Evolutionary conservation across 2,329 filamentous ascomycete species (phyloP).

Genomic region (Xylaria arbuscula): DNA sequence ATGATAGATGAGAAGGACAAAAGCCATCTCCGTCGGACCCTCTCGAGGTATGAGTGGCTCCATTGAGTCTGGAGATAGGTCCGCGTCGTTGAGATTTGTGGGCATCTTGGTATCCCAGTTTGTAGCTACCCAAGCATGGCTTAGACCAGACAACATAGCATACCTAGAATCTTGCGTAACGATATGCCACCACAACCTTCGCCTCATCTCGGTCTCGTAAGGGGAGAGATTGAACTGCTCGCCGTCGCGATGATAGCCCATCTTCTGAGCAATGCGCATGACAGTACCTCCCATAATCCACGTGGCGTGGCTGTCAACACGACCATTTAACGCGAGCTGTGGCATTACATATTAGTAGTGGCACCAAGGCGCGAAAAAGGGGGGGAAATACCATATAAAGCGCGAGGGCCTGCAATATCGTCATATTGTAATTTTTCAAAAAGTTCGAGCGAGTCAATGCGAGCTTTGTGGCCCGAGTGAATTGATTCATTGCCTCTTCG

Average conservation of each 20-base stretch:
- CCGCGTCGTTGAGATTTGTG: slow-evolving; percentile 48
- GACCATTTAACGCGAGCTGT: slow-evolving; percentile 36
- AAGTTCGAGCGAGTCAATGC: slow-evolving; percentile 48
- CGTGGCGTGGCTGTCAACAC: slow-evolving; percentile 39
- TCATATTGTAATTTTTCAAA: slow-evolving; percentile 48
- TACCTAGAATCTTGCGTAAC: slow-evolving; percentile 48
- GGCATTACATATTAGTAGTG: slow-evolving; percentile 11
- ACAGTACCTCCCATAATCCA: slow-evolving; percentile 52
- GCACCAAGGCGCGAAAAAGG: too few relatives aligned
- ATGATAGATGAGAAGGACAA: slow-evolving; percentile 38
- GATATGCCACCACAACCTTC: slow-evolving; percentile 58
- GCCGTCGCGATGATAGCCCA: slow-evolving; percentile 57
- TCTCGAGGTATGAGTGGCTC: slow-evolving; percentile 35
- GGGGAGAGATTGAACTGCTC: slow-evolving; percentile 50
- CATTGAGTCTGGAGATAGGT: slow-evolving; percentile 42
- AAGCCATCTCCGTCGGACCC: slow-evolving; percentile 43
- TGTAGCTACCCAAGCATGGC: slow-evolving; percentile 39
- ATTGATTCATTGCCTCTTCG: slow-evolving; percentile 39
- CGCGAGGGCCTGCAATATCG: slow-evolving; percentile 52
- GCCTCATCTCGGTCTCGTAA: slow-evolving; percentile 57
- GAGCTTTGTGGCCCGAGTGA: slow-evolving; percentile 37
- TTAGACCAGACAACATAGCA: slow-evolving; percentile 44
- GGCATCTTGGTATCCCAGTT: slow-evolving; percentile 44
- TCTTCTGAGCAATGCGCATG: slow-evolving; percentile 56
- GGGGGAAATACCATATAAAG: slow-evolving; percentile 43